Conservation (phyloP, 139 green algal genomes). For the Auxenochlorella protothecoides region DNA sequence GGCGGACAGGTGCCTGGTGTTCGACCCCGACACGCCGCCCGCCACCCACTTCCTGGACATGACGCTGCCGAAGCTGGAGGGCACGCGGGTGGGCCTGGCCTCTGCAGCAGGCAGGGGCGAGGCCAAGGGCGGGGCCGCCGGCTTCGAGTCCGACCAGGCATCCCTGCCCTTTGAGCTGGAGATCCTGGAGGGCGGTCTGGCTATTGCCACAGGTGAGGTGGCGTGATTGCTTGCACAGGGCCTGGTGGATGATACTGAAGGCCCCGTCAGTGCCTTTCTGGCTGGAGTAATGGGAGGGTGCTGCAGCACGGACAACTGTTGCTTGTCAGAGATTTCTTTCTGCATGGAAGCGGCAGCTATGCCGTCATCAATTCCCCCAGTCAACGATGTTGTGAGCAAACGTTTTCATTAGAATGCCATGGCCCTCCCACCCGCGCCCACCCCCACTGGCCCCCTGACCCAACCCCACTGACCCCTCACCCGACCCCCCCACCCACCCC, state of each 20-base stretch:
- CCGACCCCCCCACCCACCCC: background rate
- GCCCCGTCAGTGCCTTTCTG: too few species aligned
- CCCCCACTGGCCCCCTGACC: too few species aligned
- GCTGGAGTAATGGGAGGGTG: too few species aligned
- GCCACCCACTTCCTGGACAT: slow-evolving; percentile 67
- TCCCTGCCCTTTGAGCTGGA: slow-evolving; percentile 85
- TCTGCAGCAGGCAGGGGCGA: too few species aligned
- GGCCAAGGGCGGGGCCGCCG: too few species aligned
- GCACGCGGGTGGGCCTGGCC: too few species aligned
- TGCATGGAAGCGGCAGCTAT: too few species aligned
- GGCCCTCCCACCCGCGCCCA: background rate
- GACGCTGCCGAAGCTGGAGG: slow-evolving; percentile 51
- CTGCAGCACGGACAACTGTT: background rate
- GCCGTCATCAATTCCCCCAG: too few species aligned
- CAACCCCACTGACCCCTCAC: background rate
- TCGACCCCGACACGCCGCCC: slow-evolving; percentile 59
- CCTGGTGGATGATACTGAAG: too few species aligned
- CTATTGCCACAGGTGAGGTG: slow-evolving; percentile 59
- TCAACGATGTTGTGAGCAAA: background rate
- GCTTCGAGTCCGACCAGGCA: too few species aligned
- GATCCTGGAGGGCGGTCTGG: slow-evolving; percentile 76
- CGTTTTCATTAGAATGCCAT: background rate
- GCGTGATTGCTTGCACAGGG: too few species aligned
- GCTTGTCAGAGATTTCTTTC: background rate
- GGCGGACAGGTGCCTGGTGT: slow-evolving; percentile 71